A percentile compares a stretch with the other conserved stretches of the same genome.
Evolutionary conservation across 1,284 basidiomycete genomes (phyloP).

Genomic region (Violaceomyces palustris): DNA sequence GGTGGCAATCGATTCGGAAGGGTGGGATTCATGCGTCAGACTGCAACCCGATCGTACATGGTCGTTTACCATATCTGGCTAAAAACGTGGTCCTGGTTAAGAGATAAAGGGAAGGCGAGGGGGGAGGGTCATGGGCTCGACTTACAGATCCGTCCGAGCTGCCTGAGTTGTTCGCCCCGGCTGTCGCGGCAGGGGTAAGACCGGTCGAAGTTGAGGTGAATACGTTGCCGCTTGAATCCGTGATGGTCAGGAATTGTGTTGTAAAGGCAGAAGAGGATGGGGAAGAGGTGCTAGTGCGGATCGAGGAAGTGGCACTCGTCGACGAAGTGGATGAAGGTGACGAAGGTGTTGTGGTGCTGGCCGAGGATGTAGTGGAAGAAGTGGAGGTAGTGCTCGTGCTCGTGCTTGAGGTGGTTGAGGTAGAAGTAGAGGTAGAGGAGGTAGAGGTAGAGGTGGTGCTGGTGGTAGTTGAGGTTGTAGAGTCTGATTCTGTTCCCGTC

Average conservation of each 20-base stretch:
- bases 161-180: conserved; percentile 1
- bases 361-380: conserved; percentile 2
- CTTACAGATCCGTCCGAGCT: conserved; percentile 13
- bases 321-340: too few species aligned
- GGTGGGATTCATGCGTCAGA: too few species aligned
- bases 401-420: neutral
- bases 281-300: too few species aligned
- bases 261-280: too few species aligned
- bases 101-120: too few species aligned
- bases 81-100: too few species aligned
- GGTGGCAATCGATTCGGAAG: too few species aligned
- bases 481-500: neutral
- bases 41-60: too few species aligned
- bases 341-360: conserved; percentile 3
- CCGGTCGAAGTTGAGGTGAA: conserved; percentile 16
- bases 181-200: conserved; percentile 3
- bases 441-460: conserved; percentile 3
- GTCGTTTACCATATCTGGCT: too few species aligned
- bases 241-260: too few species aligned
- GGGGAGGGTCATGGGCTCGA: too few species aligned
- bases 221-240: conserved; percentile 8
- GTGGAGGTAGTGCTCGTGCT: conserved; percentile 1
- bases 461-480: conserved; percentile 2
- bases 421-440: conserved; percentile 4
- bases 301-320: too few species aligned